Evolutionary conservation across 2,329 filamentous ascomycete species (phyloP).

Genomic region (Aspergillus transmontanensis): DNA sequence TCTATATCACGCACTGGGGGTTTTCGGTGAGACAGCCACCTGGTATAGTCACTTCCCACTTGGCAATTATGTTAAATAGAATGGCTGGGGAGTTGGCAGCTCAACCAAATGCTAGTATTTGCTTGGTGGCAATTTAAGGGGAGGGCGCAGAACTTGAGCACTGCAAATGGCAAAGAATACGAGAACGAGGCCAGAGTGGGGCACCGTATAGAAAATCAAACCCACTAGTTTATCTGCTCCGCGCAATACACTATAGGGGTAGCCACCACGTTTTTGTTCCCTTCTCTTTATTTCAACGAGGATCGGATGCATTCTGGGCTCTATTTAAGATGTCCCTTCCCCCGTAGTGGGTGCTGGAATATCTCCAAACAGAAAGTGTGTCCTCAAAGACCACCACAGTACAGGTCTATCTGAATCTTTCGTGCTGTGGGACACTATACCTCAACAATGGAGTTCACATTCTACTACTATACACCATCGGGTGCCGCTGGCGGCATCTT

Average conservation of each 20-base stretch:
- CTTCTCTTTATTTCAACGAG: background rate
- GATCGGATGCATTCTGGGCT: too few species aligned
- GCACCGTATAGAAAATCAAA: background rate
- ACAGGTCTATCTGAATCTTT: background rate
- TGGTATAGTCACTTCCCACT: background rate
- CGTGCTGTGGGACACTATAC: background rate
- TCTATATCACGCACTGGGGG: too few species aligned
- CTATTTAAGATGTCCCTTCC: background rate
- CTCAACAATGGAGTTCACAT: constrained; percentile 14
- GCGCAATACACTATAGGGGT: background rate
- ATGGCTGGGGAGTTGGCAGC: background rate
- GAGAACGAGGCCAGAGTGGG: background rate
- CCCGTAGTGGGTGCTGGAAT: background rate
- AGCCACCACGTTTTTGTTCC: background rate
- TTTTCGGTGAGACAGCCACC: background rate
- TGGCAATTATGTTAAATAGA: background rate
- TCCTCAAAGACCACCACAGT: background rate
- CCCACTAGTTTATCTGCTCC: background rate
- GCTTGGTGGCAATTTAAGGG: background rate
- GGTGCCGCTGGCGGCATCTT: constrained; percentile 27
- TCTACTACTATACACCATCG: constrained; percentile 30
- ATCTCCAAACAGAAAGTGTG: background rate
- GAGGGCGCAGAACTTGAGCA: background rate
- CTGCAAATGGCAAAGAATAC: background rate
- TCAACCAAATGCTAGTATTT: background rate